Evolutionary conservation across 441 rosid genomes (phyloP).

Genomic region (Bocquillonia castaneifolia): DNA sequence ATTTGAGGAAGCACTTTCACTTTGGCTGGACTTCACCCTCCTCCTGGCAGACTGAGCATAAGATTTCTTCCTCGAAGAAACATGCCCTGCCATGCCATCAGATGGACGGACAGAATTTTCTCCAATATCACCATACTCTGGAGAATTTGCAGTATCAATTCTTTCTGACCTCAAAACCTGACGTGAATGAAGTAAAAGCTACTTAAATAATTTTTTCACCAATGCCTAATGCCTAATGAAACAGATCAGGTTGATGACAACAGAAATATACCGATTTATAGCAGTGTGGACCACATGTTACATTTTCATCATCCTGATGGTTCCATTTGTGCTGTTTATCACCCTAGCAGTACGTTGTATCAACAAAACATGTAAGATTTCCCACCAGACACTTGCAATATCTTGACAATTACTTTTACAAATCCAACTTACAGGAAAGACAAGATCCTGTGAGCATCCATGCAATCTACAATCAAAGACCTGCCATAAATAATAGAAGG

Average conservation of each 20-base stretch:
- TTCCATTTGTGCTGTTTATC: slow-evolving; percentile 75
- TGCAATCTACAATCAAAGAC: slow-evolving; percentile 98
- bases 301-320: slow-evolving; percentile 57
- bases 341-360: slow-evolving; percentile 44
- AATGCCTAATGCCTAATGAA: slow-evolving; percentile 14
- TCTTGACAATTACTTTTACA: slow-evolving; percentile 22
- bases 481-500: slow-evolving; percentile 38
- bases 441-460: slow-evolving; percentile 98
- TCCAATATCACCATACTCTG: slow-evolving; percentile 39
- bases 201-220: slow-evolving; percentile 17
- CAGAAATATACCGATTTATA: slow-evolving; percentile 52
- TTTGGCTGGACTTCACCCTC: slow-evolving; percentile 57
- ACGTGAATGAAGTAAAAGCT: slow-evolving; percentile 21
- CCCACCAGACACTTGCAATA: slow-evolving; percentile 18
- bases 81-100: slow-evolving; percentile 42
- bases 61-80: slow-evolving; percentile 46
- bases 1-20: slow-evolving; percentile 93
- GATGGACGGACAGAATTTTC: slow-evolving; percentile 49
- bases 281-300: slow-evolving; percentile 72
- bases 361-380: slow-evolving; percentile 23
- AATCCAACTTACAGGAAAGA: slow-evolving; percentile 71
- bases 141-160: slow-evolving; percentile 29
- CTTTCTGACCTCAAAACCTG: slow-evolving; percentile 65
- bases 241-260: slow-evolving; percentile 14
- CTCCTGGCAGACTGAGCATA: slow-evolving; percentile 44